These are phyloP conservation scores for Malassezia arunalokei DNA, from an alignment of 1,284 basidiomycete genomes.

Conservation along the genomic window DNA sequence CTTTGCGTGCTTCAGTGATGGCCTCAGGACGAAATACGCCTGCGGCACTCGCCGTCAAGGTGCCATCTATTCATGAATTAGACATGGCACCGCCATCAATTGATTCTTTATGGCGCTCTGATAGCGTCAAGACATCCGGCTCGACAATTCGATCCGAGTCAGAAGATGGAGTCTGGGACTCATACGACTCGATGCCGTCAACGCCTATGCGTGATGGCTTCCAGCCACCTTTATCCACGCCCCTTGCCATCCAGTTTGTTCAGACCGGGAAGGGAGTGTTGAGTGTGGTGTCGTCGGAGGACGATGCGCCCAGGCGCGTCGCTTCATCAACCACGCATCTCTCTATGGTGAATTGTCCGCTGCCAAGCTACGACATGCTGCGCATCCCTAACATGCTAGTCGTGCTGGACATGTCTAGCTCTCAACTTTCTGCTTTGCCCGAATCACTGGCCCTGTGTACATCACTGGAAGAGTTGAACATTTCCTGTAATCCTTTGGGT, in stretches of 20 bases:
- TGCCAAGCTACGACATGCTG: background rate
- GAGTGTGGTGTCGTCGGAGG: background rate
- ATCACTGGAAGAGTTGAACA: slow-evolving; percentile 80
- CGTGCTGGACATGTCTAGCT: slow-evolving; percentile 51
- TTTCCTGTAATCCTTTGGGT: slow-evolving; percentile 72
- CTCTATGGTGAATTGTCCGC: slow-evolving; percentile 2
- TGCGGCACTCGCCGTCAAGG: background rate
- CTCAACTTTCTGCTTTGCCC: slow-evolving; percentile 69
- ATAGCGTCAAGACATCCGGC: background rate
- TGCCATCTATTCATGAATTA: background rate
- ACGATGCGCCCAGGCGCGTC: background rate
- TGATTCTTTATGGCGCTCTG: background rate
- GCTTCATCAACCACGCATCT: slow-evolving; percentile 7
- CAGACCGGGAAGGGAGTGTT: background rate
- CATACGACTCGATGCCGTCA: background rate
- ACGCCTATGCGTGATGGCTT: background rate
- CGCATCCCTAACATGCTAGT: slow-evolving; percentile 18
- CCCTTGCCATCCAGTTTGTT: background rate
- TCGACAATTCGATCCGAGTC: background rate
- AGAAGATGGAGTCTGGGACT: background rate
- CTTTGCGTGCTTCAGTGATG: background rate
- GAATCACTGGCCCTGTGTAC: slow-evolving; percentile 63
- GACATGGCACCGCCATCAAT: background rate
- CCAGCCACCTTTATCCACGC: background rate
- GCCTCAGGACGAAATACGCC: background rate